Evolutionary conservation across 257 asterid genomes (phyloP).

Genomic region (Schizonepeta tenuifolia): DNA sequence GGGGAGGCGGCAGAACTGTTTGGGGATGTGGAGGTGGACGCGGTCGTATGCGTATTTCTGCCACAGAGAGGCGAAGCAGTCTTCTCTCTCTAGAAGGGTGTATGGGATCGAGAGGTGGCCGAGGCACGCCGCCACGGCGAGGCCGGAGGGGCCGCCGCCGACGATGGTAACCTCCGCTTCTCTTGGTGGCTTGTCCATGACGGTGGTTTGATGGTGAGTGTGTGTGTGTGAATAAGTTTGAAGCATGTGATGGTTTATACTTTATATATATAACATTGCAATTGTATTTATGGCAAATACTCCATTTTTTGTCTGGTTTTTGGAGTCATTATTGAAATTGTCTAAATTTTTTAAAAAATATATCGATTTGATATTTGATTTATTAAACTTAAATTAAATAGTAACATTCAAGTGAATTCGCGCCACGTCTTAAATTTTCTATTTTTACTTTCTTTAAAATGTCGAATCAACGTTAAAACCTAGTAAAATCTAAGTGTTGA

Average conservation of each 20-base stretch:
- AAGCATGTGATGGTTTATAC: background rate
- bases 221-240: background rate
- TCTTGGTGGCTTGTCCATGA: background rate
- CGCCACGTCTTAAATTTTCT: too few relatives aligned
- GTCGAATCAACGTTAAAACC: too few relatives aligned
- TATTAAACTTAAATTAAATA: too few relatives aligned
- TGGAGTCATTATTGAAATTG: too few relatives aligned
- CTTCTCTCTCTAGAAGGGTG: constrained; percentile 69
- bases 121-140: constrained; percentile 73
- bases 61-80: constrained; percentile 72
- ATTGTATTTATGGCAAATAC: too few relatives aligned
- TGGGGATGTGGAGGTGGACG: constrained; percentile 74
- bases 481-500: too few relatives aligned
- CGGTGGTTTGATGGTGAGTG: background rate
- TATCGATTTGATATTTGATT: too few relatives aligned
- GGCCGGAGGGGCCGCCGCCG: constrained; percentile 83
- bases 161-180: constrained; percentile 45
- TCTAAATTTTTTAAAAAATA: too few relatives aligned
- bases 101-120: constrained; percentile 54
- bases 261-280: too few relatives aligned
- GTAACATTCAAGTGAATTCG: too few relatives aligned
- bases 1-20: constrained; percentile 60
- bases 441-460: too few relatives aligned
- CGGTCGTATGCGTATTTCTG: constrained; percentile 74
- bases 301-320: too few relatives aligned